Conservation (phyloP, 176 grass and related monocot genomes). For the Aegilops bicornis region DNA sequence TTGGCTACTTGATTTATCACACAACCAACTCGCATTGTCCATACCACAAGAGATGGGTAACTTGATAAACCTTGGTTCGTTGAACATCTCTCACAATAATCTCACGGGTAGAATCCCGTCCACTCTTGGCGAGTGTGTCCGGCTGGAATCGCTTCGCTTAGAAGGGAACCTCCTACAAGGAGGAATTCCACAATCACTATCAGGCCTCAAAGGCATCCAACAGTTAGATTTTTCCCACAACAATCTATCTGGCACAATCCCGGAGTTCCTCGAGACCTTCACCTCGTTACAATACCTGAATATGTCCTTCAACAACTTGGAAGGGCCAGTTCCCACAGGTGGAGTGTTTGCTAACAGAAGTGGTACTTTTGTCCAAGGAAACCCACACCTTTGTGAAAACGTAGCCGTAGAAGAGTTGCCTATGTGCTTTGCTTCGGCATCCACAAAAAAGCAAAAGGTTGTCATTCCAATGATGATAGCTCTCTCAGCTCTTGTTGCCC, state of each 20-base stretch:
- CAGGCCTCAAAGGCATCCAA: background rate
- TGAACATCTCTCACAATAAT: background rate
- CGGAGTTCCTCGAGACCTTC: background rate
- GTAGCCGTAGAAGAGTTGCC: background rate
- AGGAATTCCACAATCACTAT: background rate
- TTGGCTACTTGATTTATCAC: background rate
- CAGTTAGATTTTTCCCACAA: background rate
- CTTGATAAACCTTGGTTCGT: background rate
- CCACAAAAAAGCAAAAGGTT: background rate
- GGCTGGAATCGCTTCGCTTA: background rate
- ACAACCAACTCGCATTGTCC: background rate
- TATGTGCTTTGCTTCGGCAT: background rate
- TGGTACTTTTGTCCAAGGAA: background rate
- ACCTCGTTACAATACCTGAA: background rate
- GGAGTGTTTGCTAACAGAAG: background rate
- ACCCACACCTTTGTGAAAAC: background rate
- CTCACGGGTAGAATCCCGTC: background rate
- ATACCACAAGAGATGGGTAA: too few relatives aligned
- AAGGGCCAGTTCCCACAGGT: background rate
- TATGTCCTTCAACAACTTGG: slow-evolving; percentile 12
- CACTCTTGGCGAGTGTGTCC: background rate
- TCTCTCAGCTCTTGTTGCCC: background rate
- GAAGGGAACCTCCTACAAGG: slow-evolving; percentile 1
- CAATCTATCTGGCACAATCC: background rate
- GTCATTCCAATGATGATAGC: background rate